Conservation (phyloP, 192 early-diverging fungal species). For the Kickxella alabastrina region DNA sequence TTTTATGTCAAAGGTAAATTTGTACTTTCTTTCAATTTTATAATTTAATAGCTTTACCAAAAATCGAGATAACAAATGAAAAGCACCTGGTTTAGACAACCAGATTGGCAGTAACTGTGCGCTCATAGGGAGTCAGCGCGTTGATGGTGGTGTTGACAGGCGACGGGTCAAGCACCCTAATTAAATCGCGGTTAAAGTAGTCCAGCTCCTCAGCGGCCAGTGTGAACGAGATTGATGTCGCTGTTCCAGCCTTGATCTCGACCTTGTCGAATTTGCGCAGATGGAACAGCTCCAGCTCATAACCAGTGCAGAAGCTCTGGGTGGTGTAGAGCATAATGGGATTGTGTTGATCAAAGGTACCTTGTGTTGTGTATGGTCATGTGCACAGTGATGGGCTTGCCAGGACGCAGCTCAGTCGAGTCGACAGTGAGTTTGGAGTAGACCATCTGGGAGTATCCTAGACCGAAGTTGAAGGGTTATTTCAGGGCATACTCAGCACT, state of each 20-base stretch:
- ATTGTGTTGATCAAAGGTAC: slow-evolving; percentile 46
- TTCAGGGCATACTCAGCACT: slow-evolving; percentile 50
- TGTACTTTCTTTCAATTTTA: no score
- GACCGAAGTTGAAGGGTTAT: slow-evolving; percentile 58
- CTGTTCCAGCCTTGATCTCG: slow-evolving; percentile 9
- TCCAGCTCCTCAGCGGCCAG: slow-evolving; percentile 37
- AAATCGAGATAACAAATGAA: neutral
- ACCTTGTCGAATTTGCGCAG: slow-evolving; percentile 55
- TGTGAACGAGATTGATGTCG: slow-evolving; percentile 20
- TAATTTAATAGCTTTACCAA: no score
- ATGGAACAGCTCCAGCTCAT: slow-evolving; percentile 55
- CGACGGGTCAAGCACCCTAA: slow-evolving; percentile 24
- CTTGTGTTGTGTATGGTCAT: slow-evolving; percentile 49
- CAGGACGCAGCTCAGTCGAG: slow-evolving; percentile 2
- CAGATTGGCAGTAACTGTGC: slow-evolving; percentile 16
- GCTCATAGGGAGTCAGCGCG: slow-evolving; percentile 28
- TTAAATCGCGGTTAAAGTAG: slow-evolving; percentile 25
- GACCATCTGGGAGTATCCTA: slow-evolving; percentile 51
- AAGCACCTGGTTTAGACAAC: neutral
- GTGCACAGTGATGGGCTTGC: slow-evolving; percentile 20
- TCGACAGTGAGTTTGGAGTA: slow-evolving; percentile 47
- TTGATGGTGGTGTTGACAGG: slow-evolving; percentile 39
- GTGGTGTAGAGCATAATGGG: slow-evolving; percentile 55
- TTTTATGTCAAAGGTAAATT: no score
- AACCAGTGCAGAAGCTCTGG: slow-evolving; percentile 51